Percentiles rank a stretch among this genome's conserved stretches.
Conservation (phyloP, 495 filamentous ascomycete genomes). For the Penicillium herquei region DNA sequence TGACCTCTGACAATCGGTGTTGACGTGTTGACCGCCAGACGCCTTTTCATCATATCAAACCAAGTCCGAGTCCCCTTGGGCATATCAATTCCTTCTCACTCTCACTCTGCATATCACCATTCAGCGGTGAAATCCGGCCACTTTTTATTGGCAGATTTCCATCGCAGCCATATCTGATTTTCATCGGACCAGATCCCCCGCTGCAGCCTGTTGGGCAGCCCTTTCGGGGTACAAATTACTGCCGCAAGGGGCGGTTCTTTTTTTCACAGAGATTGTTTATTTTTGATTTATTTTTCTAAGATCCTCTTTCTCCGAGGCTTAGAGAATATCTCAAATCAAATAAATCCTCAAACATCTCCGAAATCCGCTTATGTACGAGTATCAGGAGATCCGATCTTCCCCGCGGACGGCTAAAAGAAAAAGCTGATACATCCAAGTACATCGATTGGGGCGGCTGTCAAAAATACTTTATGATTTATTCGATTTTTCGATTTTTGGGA, state of each 20-base stretch:
- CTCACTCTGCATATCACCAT: conserved; percentile 3
- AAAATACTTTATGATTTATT: conserved; percentile 4
- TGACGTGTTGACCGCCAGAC: conserved; percentile 4
- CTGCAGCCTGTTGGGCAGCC: conserved; percentile 13
- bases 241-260: conserved; percentile 3
- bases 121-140: conserved; percentile 13
- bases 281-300: background rate
- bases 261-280: background rate
- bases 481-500: background rate
- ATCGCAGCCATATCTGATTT: conserved; percentile 5
- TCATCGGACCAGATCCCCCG: conserved; percentile 11
- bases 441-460: conserved; percentile 19
- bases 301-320: background rate
- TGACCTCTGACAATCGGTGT: background rate
- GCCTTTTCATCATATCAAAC: background rate
- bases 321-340: background rate
- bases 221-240: conserved; percentile 6
- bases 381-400: conserved; percentile 13
- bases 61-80: background rate
- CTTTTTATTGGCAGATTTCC: conserved; percentile 7
- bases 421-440: background rate
- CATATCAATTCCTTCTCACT: conserved; percentile 3
- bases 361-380: background rate
- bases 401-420: conserved; percentile 1
- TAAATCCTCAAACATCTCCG: too few relatives aligned